phyloP scores from a whole-genome alignment of 1,139 yeast genomes.

The Wickerhamiella pararugosa region DNA sequence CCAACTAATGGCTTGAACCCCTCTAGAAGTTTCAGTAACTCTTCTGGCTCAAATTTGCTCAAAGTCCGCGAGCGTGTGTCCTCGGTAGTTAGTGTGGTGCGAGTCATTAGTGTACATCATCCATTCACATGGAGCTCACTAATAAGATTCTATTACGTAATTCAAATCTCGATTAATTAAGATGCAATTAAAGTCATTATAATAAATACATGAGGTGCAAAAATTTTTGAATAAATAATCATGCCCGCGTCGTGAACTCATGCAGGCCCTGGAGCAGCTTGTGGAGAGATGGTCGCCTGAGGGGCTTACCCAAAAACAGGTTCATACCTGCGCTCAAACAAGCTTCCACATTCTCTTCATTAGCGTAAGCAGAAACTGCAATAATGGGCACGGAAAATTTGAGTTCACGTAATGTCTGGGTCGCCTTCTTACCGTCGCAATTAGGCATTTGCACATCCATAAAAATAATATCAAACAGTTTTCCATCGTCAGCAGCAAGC shows the following conservation, averaged over 20 bases:
- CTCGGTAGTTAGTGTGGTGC: slow-evolving; percentile 17
- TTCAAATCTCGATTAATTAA: too few relatives aligned
- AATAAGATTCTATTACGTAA: too few relatives aligned
- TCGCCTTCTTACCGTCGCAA: slow-evolving; percentile 76
- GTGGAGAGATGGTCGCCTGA: slow-evolving; percentile 34
- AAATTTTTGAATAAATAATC: too few relatives aligned
- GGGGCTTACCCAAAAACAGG: slow-evolving; percentile 80
- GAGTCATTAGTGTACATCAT: too few relatives aligned
- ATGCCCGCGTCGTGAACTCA: not conserved
- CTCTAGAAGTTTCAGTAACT: slow-evolving; percentile 39
- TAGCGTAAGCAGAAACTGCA: slow-evolving; percentile 91
- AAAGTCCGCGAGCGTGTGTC: slow-evolving; percentile 49
- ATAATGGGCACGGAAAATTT: slow-evolving; percentile 60
- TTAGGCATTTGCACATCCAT: slow-evolving; percentile 98
- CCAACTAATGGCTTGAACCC: slow-evolving; percentile 53
- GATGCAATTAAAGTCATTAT: too few relatives aligned
- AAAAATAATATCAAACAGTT: slow-evolving; percentile 56
- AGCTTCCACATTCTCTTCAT: slow-evolving; percentile 72
- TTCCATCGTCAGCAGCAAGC: slow-evolving; percentile 33
- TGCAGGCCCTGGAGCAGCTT: slow-evolving; percentile 13
- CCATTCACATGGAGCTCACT: too few relatives aligned
- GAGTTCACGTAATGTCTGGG: slow-evolving; percentile 53
- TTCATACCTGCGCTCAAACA: slow-evolving; percentile 81
- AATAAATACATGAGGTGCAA: too few relatives aligned
- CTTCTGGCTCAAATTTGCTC: slow-evolving; percentile 41